Evolutionary conservation across 2,329 filamentous ascomycete genomes (phyloP), one percentile per base, ranked within the genome.

Genomic region (Thelonectria discophora): DNA sequence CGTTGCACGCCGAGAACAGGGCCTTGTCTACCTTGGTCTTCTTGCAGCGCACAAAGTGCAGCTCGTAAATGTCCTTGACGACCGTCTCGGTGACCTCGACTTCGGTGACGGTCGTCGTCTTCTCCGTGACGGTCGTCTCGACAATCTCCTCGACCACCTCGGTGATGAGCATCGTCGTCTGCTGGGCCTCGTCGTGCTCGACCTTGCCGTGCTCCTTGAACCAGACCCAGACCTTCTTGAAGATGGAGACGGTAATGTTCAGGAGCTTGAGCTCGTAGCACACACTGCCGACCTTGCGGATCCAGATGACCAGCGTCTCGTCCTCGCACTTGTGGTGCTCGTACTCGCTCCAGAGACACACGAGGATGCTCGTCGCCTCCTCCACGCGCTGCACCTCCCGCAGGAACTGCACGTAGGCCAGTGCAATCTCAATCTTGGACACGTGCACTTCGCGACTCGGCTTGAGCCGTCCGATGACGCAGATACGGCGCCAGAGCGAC

Each of bases 291-390:
- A 80, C 71, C 48, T 79, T 74, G 42, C 71, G 71, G 46, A 79
- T 72, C 53, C 72, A 74, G 34, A 77, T 60, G n/a, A 78, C 69
- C 12, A 79, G 70, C 2, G 66, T 53, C 66, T 76, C 68, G 0
- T 72, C 66, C 52, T 76, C 73, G n/a, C 74, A 75, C 2, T 52
- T 60, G 52, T 74, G 64, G 57, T 79, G 67, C 64, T 79, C 75
- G 40, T 78, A 79, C 66, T 80, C 78, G 1, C 74, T 74, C 77
- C 78, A 80, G 7, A 80, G 65, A 32, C 76, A 78, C 32, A 79
- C 74, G 55, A 80, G 69, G 10, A 80, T 78, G 48, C 74, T 79
- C 37, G 68, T 71, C 2, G 78, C 76, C 53, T 80, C 78, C 21
- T 77, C 73, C 7, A 58, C 57, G 2, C 77, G 76, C 32, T 74